These are phyloP conservation scores for Geotrichum ghanense DNA, from an alignment of 805 yeast genomes.

Conservation along the genomic window DNA sequence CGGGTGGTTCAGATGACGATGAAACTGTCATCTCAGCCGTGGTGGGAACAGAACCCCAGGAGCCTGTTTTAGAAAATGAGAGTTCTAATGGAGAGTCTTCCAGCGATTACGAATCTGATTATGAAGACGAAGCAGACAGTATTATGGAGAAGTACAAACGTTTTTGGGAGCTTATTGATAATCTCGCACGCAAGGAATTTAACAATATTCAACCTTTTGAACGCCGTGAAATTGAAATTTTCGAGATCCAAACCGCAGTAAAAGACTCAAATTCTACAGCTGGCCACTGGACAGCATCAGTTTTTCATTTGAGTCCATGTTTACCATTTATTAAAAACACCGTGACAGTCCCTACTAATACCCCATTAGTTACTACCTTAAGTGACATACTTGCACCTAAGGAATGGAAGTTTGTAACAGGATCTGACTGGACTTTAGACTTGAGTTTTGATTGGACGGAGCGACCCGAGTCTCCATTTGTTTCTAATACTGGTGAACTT, in stretches of 20 bases:
- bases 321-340: background rate
- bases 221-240: constrained; percentile 47
- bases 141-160: background rate
- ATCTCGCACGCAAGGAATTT: constrained; percentile 27
- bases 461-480: constrained; percentile 37
- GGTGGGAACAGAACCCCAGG: no score
- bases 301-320: constrained; percentile 9
- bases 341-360: background rate
- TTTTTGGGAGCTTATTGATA: constrained; percentile 6
- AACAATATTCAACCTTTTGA: constrained; percentile 32
- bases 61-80: no score
- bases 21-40: no score
- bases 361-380: constrained; percentile 4
- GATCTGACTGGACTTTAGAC: constrained; percentile 53
- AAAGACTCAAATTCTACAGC: background rate
- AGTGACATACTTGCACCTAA: constrained; percentile 14
- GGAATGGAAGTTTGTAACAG: constrained; percentile 15
- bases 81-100: background rate
- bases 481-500: constrained; percentile 28
- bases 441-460: constrained; percentile 32
- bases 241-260: constrained; percentile 46
- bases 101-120: background rate
- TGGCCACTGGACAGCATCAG: constrained; percentile 20
- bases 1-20: no score
- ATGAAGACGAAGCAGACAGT: background rate